phyloP scores from a whole-genome alignment of 2,329 filamentous ascomycete genomes.

The Pseudopithomyces maydicus region DNA sequence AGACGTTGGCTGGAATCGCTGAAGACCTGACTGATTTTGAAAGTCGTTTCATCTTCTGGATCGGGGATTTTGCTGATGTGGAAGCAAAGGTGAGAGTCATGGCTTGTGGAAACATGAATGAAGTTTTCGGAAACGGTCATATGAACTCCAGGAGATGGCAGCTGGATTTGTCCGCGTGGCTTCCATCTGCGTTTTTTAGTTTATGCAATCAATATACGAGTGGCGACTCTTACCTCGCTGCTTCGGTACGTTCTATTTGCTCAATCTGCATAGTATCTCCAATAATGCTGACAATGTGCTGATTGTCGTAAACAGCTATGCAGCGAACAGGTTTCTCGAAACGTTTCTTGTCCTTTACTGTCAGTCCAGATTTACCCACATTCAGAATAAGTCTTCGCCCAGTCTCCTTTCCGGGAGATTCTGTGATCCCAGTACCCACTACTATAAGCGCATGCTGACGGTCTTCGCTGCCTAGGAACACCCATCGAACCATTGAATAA shows the following conservation, averaged over 20 bases:
- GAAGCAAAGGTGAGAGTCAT: conserved; percentile 59
- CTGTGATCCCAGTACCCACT: conserved; percentile 54
- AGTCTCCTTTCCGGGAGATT: conserved; percentile 20
- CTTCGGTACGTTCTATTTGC: conserved; percentile 25
- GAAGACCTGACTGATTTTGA: conserved; percentile 31
- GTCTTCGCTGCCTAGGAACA: conserved; percentile 58
- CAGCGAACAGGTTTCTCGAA: conserved; percentile 39
- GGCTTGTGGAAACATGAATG: conserved; percentile 60
- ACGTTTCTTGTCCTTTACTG: conserved; percentile 56
- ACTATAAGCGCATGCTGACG: conserved; percentile 68
- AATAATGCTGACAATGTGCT: conserved; percentile 28
- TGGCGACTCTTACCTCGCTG: conserved; percentile 22
- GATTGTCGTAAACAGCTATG: conserved; percentile 32
- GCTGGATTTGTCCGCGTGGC: conserved; percentile 42
- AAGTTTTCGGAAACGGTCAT: conserved; percentile 53
- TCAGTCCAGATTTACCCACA: conserved; percentile 45
- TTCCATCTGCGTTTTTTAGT: conserved; percentile 43
- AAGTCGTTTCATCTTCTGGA: conserved; percentile 31
- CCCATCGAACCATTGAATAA: conserved; percentile 68
- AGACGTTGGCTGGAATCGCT: conserved; percentile 35
- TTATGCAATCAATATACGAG: background rate
- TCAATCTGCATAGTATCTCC: conserved; percentile 36
- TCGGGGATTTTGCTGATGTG: conserved; percentile 45
- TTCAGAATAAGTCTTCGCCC: conserved; percentile 40
- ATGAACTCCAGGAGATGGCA: conserved; percentile 57